These are phyloP conservation scores for Scleromitrula shiraiana DNA, from an alignment of 2,329 filamentous ascomycete genomes.

Conservation along the genomic window DNA sequence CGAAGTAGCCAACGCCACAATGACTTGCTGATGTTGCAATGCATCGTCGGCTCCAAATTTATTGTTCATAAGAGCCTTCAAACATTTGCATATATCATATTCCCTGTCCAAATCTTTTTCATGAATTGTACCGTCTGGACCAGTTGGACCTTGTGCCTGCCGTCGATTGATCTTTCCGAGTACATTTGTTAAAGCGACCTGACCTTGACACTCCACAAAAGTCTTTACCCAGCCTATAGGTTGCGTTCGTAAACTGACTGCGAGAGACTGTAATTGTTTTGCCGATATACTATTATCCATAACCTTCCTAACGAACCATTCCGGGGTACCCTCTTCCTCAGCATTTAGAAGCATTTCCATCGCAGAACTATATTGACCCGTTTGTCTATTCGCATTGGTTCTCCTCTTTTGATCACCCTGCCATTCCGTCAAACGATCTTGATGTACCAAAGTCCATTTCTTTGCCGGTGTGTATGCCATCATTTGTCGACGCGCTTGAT, in stretches of 20 bases:
- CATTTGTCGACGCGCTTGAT: conserved; percentile 93
- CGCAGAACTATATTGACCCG: conserved; percentile 61
- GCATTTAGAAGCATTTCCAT: conserved; percentile 66
- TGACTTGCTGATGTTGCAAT: conserved; percentile 78
- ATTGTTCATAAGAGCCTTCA: conserved; percentile 98
- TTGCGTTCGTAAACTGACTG: conserved; percentile 90
- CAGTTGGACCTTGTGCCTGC: conserved; percentile 59
- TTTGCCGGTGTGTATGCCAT: conserved; percentile 87
- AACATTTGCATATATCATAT: conserved; percentile 95
- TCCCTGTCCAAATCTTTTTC: conserved; percentile 66
- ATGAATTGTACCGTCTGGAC: conserved; percentile 41
- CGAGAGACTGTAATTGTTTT: conserved; percentile 86
- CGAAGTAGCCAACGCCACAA: conserved; percentile 78
- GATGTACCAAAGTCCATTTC: conserved; percentile 96
- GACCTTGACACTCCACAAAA: conserved; percentile 95
- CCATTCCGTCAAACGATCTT: conserved; percentile 87
- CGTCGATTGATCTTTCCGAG: conserved; percentile 89
- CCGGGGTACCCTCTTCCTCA: conserved; percentile 90
- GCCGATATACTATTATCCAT: conserved; percentile 91
- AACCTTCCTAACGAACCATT: conserved; percentile 96
- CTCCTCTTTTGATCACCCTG: conserved; percentile 90
- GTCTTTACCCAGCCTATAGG: conserved; percentile 96
- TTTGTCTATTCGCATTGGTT: conserved; percentile 61
- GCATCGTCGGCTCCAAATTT: conserved; percentile 98
- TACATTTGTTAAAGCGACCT: conserved; percentile 90